Base-by-base conservation (phyloP, 495 filamentous ascomycete genomes). In the Poronia punctata region DNA sequence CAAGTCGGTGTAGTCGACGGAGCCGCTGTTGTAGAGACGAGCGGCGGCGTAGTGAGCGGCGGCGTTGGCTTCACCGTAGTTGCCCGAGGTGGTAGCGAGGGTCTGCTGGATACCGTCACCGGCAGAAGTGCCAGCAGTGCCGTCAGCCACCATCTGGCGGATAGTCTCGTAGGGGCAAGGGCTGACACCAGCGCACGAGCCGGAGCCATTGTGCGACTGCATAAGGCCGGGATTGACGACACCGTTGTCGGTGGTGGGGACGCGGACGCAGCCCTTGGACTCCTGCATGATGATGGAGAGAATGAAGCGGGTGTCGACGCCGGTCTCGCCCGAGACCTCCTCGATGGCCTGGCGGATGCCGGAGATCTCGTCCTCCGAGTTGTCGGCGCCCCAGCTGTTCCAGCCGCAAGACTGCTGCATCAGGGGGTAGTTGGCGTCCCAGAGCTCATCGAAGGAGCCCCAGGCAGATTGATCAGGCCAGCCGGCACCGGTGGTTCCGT, bases 1-100 rank as follows among this genome's bases (percentile, higher is more conserved):
- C n/a, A 79, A 54, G 52, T 78, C 72, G 21, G 47, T 53, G 11
- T 52, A 5, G 21, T 45, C 65, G 24, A 79, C 35, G 10, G 62
- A 66, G 41, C 76, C 76, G 20, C 75, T 76, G 65, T 80, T 80
- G 59, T 79, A 80, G 19, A 64, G 56, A 31, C 66, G 57, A 10
- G 65, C 60, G 14, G 52, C 60, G 16, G 49, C 52, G 52, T 69
- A 69, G 56, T 40, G 32, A 10, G 38, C 38, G 14, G 27, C 38
- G 50, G 60, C 14, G 38, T 52, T 35, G 42, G 32, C 23, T 49
- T 53, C 18, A 52, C 64, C 10, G 44, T 49, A 27, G 31, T 42
- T 36, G 44, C 50, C 26, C 46, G 45, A 29, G 43, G 38, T 24
- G 1, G 18, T 35, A 4, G 26, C 46, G 10, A 64, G 35, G 31